Percentiles rank a stretch among this genome's conserved stretches.
These are phyloP conservation scores for Cocos nucifera DNA, from an alignment of 176 grass and related monocot genomes.

Conservation along the genomic window DNA sequence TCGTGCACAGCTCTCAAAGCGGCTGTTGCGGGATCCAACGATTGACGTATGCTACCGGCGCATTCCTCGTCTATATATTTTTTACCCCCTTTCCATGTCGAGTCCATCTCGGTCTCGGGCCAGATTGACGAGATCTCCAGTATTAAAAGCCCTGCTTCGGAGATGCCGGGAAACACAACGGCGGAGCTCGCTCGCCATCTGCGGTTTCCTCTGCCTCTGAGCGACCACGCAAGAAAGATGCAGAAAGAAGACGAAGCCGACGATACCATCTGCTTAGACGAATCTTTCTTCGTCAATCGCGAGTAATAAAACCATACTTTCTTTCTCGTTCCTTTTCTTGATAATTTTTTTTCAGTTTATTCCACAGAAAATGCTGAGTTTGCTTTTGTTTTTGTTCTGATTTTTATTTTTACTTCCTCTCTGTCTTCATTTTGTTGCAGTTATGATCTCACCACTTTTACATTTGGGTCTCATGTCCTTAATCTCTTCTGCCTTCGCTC, in stretches of 20 bases:
- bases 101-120: too few species aligned
- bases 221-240: too few species aligned
- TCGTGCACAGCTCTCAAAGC: too few species aligned
- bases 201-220: too few species aligned
- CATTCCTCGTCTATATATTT: too few species aligned
- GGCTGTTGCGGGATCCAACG: too few species aligned
- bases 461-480: conserved; percentile 64
- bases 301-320: conserved; percentile 22
- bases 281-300: conserved; percentile 74
- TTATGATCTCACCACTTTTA: conserved; percentile 80
- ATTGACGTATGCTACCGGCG: too few species aligned
- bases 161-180: too few species aligned
- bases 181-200: too few species aligned
- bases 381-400: conserved; percentile 6
- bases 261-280: conserved; percentile 45
- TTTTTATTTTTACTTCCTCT: conserved; percentile 22
- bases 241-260: conserved; percentile 34
- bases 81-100: too few species aligned
- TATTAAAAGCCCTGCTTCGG: too few species aligned
- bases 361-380: not conserved
- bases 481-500: conserved; percentile 64
- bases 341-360: not conserved
- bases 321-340: not conserved
- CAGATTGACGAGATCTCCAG: too few species aligned
- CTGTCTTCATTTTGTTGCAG: conserved; percentile 14